Conservation (phyloP, 495 filamentous ascomycete species). For the Rhizodiscina lignyota region DNA sequence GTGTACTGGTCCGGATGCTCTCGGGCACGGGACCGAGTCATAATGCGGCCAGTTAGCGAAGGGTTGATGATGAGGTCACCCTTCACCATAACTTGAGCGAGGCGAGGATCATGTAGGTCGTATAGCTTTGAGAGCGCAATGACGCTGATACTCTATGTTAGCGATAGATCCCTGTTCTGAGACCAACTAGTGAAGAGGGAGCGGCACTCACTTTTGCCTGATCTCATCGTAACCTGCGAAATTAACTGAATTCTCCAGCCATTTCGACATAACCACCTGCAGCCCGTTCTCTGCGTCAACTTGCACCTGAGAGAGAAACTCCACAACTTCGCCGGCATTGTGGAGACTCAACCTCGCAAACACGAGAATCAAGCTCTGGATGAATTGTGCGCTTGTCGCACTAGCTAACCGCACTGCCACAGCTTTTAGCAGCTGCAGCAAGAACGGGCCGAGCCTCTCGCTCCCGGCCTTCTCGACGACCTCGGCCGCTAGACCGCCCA, state of each 20-base stretch:
- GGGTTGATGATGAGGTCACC: constrained; percentile 71
- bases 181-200: neutral
- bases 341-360: constrained; percentile 79
- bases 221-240: constrained; percentile 97
- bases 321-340: constrained; percentile 74
- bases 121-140: constrained; percentile 84
- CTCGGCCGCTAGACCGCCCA: constrained; percentile 85
- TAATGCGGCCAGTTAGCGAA: constrained; percentile 66
- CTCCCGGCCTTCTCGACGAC: constrained; percentile 86
- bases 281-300: constrained; percentile 57
- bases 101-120: constrained; percentile 65
- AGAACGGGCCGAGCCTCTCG: constrained; percentile 74
- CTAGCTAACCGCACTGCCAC: constrained; percentile 75
- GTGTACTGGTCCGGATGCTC: constrained; percentile 79
- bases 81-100: constrained; percentile 61
- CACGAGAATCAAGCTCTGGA: constrained; percentile 82
- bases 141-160: constrained; percentile 38
- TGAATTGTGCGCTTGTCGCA: constrained; percentile 69
- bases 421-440: constrained; percentile 75
- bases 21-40: constrained; percentile 78
- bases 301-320: constrained; percentile 73
- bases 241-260: constrained; percentile 90
- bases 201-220: constrained; percentile 64
- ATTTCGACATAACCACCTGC: constrained; percentile 77
- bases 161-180: constrained; percentile 5